Base-by-base conservation (phyloP, 768 basidiomycete genomes). In the Naganishia antarctica region DNA sequence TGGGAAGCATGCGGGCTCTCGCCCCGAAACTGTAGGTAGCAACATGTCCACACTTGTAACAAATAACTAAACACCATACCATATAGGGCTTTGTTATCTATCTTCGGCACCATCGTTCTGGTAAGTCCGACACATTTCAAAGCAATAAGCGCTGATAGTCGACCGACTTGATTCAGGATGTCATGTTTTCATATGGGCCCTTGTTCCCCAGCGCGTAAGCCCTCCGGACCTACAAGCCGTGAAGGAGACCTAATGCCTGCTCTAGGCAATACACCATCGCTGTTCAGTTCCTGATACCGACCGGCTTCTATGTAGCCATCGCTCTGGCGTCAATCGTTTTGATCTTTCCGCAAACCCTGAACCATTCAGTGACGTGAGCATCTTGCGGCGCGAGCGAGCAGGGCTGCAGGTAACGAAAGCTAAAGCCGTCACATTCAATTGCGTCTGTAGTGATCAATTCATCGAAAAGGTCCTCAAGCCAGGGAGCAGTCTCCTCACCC, bases 321-420 rank as follows among this genome's bases (percentile, higher is more conserved):
- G 83, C 79, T 0, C 26, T 82, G 18, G 76, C 80, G 4, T 70
- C 78, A 2, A 80, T 81, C 11, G 58, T 82, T 8, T 69, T 84
- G 60, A 74, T 84, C 57, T 85, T 85, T 71, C 84, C 84, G 7
- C 80, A 82, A 68, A 80, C 82, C 0, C 74, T 84, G 57, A 80
- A 81, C 63, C 81, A 83, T 61, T 69, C 77, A 3, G 75, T 75
- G 40, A 72, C 82, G 47, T 70, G 66, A 23, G 72, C 5, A 4
- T 23, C 18, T 37, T 29, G 15, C 29, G 28, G 40, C n/a, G n/a
- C n/a, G n/a, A 29, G 23, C 34, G 8, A 6, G 21, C n/a, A n/a
- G n/a, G n/a, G n/a, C n/a, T n/a, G n/a, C n/a, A n/a, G n/a, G n/a
- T n/a, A n/a, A n/a, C n/a, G n/a, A n/a, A n/a, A 23, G 7, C 1